phyloP scores from a whole-genome alignment of 1,139 yeast species.

The Groenewaldozyma auringiensis region DNA sequence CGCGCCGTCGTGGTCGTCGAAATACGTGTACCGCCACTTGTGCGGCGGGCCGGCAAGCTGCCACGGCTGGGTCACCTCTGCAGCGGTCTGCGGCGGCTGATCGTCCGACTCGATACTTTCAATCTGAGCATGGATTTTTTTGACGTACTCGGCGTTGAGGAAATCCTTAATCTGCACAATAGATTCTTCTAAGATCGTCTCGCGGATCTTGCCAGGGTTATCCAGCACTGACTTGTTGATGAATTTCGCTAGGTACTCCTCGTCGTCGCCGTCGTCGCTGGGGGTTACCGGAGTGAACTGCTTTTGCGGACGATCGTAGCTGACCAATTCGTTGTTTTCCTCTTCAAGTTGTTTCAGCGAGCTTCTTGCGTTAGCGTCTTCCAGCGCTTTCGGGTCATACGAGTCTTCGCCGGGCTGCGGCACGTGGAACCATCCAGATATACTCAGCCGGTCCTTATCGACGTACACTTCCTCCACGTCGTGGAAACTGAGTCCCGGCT shows the following conservation, averaged over 20 bases:
- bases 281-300: slow-evolving; percentile 13
- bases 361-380: slow-evolving; percentile 62
- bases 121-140: slow-evolving; percentile 40
- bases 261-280: slow-evolving; percentile 14
- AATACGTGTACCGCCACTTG: slow-evolving; percentile 77
- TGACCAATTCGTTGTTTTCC: slow-evolving; percentile 57
- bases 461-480: slow-evolving; percentile 96
- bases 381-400: slow-evolving; percentile 65
- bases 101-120: slow-evolving; percentile 33
- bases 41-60: slow-evolving; percentile 90
- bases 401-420: slow-evolving; percentile 93
- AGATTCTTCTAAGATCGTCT: slow-evolving; percentile 57
- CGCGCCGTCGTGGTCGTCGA: slow-evolving; percentile 36
- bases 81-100: slow-evolving; percentile 46
- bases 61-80: slow-evolving; percentile 56
- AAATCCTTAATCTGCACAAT: slow-evolving; percentile 60
- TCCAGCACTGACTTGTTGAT: slow-evolving; percentile 52
- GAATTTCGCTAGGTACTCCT: slow-evolving; percentile 32
- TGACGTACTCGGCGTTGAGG: slow-evolving; percentile 50
- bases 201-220: slow-evolving; percentile 37
- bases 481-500: slow-evolving; percentile 93
- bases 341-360: slow-evolving; percentile 70
- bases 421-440: slow-evolving; percentile 98
- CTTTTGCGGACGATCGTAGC: slow-evolving; percentile 70
- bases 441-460: slow-evolving; percentile 80